A percentile compares a stretch with the other conserved stretches of the same genome.
Conservation (phyloP, 768 basidiomycete species). For the Omphalotus guepiniiformis region DNA sequence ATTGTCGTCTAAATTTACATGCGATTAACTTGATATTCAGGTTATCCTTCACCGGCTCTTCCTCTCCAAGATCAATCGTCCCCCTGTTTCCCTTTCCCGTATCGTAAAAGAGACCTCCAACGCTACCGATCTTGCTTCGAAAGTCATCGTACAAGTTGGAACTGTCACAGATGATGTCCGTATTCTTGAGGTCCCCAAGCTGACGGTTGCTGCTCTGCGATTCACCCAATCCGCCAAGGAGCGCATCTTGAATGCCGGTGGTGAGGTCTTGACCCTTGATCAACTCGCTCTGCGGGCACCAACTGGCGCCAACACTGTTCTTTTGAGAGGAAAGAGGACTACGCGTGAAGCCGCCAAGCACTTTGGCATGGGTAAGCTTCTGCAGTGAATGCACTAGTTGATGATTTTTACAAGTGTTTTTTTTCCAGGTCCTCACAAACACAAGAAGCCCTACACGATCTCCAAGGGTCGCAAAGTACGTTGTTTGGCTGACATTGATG, state of each 20-base stretch:
- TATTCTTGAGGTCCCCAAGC: conserved; percentile 75
- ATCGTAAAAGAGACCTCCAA: conserved; percentile 79
- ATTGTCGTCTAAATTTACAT: conserved; percentile 7
- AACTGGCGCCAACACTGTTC: conserved; percentile 91
- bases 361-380: conserved; percentile 82
- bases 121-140: conserved; percentile 62
- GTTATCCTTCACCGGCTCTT: conserved; percentile 95
- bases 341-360: conserved; percentile 94
- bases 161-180: conserved; percentile 96
- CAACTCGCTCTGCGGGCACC: conserved; percentile 94
- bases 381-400: neutral
- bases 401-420: neutral
- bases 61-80: conserved; percentile 96
- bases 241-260: conserved; percentile 92
- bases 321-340: conserved; percentile 90
- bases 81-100: conserved; percentile 91
- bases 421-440: conserved; percentile 76
- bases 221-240: conserved; percentile 93
- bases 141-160: conserved; percentile 86
- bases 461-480: conserved; percentile 94
- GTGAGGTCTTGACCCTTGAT: conserved; percentile 92
- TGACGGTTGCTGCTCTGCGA: conserved; percentile 89
- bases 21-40: conserved; percentile 37
- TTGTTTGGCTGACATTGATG: no score
- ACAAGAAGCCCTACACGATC: conserved; percentile 95